phyloP scores from a whole-genome alignment of 495 filamentous ascomycete species.

The Thermothielavioides terrestris region DNA sequence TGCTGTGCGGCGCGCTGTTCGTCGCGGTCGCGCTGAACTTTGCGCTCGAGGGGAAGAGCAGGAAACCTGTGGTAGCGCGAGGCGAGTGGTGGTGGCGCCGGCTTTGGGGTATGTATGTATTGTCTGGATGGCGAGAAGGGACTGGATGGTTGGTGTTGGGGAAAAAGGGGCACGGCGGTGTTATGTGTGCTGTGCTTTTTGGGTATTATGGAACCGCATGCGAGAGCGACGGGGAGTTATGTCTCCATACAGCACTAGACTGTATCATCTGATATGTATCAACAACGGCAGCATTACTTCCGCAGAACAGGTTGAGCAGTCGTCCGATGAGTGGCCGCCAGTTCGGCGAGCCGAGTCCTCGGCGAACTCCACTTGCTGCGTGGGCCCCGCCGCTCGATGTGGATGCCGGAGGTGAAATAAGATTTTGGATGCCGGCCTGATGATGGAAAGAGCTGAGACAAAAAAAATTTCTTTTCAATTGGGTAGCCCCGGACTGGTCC shows the following conservation, averaged over 20 bases:
- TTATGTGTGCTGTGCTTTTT: no score
- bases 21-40: slow-evolving; percentile 71
- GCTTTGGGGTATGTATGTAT: no score
- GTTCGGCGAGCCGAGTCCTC: background rate
- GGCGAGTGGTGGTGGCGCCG: no score
- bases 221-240: background rate
- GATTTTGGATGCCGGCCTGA: no score
- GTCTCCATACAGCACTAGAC: background rate
- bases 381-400: background rate
- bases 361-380: background rate
- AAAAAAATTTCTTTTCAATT: no score
- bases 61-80: slow-evolving; percentile 32
- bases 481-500: no score
- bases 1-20: slow-evolving; percentile 68
- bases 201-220: no score
- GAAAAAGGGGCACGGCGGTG: no score
- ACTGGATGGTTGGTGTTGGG: no score
- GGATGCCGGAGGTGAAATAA: background rate
- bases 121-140: no score
- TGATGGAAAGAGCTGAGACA: no score
- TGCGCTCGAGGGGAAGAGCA: slow-evolving; percentile 46
- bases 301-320: background rate
- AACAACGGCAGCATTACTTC: background rate
- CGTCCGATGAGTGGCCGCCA: background rate
- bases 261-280: slow-evolving; percentile 1